Evolutionary conservation across 495 filamentous ascomycete genomes (phyloP).

Genomic region (Hypoxylon subgilvum): DNA sequence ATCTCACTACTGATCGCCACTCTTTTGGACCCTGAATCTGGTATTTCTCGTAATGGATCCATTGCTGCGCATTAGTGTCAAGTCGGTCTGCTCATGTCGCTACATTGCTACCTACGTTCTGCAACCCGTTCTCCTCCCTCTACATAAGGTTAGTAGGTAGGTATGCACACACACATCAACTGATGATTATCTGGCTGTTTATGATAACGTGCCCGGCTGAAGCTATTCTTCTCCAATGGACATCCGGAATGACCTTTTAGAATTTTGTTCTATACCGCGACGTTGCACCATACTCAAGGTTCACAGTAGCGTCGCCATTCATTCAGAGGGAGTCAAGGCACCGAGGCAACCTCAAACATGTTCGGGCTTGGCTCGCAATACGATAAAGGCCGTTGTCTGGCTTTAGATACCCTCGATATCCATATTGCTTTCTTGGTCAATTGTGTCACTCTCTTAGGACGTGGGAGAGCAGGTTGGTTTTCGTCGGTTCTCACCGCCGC

Average conservation of each 20-base stretch:
- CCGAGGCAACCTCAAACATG: not conserved
- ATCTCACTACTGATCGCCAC: no score
- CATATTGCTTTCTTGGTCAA: no score
- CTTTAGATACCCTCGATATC: no score
- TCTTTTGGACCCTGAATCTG: slow-evolving; percentile 5
- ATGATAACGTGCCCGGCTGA: slow-evolving; percentile 7
- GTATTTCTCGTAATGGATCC: slow-evolving; percentile 21
- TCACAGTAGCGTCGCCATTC: slow-evolving; percentile 9
- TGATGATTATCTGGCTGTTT: slow-evolving; percentile 7
- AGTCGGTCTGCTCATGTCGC: slow-evolving; percentile 1
- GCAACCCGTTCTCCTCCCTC: not conserved
- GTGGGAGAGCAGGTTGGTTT: not conserved
- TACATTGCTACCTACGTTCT: not conserved
- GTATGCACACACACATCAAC: no score
- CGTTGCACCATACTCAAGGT: slow-evolving; percentile 15
- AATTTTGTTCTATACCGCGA: slow-evolving; percentile 4
- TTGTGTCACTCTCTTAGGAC: not conserved
- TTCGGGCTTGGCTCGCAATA: not conserved
- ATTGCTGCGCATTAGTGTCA: slow-evolving; percentile 23
- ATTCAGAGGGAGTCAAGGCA: not conserved
- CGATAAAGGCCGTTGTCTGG: not conserved
- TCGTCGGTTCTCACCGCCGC: not conserved
- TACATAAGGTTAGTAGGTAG: no score
- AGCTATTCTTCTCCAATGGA: slow-evolving; percentile 29
- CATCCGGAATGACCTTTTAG: slow-evolving; percentile 16